These are phyloP conservation scores for Aspergillus ostianus DNA, from an alignment of 495 filamentous ascomycete genomes.

Conservation along the genomic window DNA sequence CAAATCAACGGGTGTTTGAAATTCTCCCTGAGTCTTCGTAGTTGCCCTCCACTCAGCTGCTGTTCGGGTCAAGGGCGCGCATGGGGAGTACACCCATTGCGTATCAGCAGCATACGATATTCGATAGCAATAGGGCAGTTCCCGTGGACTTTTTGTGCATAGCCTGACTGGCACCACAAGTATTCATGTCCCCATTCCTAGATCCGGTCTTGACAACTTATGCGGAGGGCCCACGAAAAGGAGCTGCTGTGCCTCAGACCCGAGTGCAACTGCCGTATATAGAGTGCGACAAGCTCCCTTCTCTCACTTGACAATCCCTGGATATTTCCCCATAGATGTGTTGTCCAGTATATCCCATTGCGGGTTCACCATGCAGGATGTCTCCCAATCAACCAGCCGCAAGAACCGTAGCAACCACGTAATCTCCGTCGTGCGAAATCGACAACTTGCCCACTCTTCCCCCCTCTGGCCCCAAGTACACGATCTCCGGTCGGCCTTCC, in stretches of 20 bases:
- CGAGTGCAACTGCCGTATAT: not conserved
- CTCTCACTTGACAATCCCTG: not conserved
- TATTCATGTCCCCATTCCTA: not conserved
- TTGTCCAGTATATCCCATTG: not conserved
- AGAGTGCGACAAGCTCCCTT: not conserved
- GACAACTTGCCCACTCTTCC: conserved; percentile 41
- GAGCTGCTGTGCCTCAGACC: not conserved
- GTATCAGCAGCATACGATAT: no score
- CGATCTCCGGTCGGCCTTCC: conserved; percentile 37
- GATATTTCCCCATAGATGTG: not conserved
- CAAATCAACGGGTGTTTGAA: not conserved
- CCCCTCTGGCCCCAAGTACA: conserved; percentile 31
- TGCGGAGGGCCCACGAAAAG: not conserved
- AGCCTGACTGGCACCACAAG: no score
- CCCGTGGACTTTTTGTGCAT: no score
- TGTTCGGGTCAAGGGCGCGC: no score
- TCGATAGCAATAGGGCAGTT: no score
- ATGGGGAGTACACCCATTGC: not conserved
- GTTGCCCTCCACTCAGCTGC: not conserved
- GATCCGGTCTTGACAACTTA: not conserved
- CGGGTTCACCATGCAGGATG: not conserved
- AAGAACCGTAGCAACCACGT: conserved; percentile 55
- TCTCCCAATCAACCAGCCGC: conserved; percentile 32
- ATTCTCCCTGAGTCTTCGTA: not conserved
- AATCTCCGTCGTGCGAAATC: conserved; percentile 61